Evolutionary conservation across 2,329 filamentous ascomycete species (phyloP).

Genomic region (Ophiostoma australiae): DNA sequence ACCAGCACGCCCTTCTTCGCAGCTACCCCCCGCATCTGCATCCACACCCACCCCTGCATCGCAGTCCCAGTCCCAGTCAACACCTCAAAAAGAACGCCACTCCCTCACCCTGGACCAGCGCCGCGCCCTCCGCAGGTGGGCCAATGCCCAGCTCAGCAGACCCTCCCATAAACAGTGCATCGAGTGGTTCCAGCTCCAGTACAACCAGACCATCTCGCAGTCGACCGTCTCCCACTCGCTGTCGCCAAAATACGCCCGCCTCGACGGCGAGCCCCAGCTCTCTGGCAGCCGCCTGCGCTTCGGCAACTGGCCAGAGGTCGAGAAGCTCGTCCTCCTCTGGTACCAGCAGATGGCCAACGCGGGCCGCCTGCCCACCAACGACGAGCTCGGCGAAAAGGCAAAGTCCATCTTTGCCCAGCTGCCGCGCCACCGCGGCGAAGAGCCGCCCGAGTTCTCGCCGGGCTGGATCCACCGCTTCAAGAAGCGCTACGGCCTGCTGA

Average conservation of each 20-base stretch:
- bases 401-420: slow-evolving; percentile 55
- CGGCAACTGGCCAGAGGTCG: slow-evolving; percentile 57
- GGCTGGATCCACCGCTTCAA: slow-evolving; percentile 63
- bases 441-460: slow-evolving; percentile 57
- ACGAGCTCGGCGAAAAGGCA: slow-evolving; percentile 58
- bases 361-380: slow-evolving; percentile 57
- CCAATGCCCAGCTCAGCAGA: slow-evolving; percentile 51
- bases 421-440: slow-evolving; percentile 56
- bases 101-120: slow-evolving; percentile 59
- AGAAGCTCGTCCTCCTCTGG: slow-evolving; percentile 54
- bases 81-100: slow-evolving; percentile 47
- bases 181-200: slow-evolving; percentile 57
- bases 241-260: slow-evolving; percentile 57
- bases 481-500: slow-evolving; percentile 56
- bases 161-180: slow-evolving; percentile 59
- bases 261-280: slow-evolving; percentile 57
- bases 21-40: neutral
- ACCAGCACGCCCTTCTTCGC: slow-evolving; percentile 12
- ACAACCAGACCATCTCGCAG: slow-evolving; percentile 57
- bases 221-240: slow-evolving; percentile 60
- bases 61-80: slow-evolving; percentile 10
- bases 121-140: slow-evolving; percentile 56
- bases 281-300: slow-evolving; percentile 59
- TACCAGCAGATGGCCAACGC: slow-evolving; percentile 48
- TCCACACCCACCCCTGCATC: neutral